Percentiles rank a stretch among this genome's conserved stretches.
These are phyloP conservation scores for Ceratobasidium sp. DNA, from an alignment of 1,284 basidiomycete genomes.

Conservation along the genomic window DNA sequence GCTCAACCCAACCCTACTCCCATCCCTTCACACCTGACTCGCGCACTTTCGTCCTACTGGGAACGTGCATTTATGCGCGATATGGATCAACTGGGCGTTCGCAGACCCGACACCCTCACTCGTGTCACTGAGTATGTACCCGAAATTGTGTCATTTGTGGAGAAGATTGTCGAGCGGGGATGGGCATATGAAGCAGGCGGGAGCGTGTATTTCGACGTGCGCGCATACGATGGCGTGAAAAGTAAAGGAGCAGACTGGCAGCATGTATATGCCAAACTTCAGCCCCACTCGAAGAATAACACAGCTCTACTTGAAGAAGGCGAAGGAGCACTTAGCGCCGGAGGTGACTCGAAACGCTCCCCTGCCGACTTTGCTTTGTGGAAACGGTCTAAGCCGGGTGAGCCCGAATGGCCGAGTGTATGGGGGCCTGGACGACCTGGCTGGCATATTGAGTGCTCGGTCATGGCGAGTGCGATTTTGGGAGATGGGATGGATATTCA, in stretches of 20 bases:
- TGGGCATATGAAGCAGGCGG: constrained; percentile 88
- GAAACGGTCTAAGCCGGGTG: constrained; percentile 98
- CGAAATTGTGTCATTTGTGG: constrained; percentile 90
- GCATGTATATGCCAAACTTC: constrained; percentile 90
- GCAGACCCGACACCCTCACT: constrained; percentile 89
- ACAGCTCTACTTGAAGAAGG: constrained; percentile 91
- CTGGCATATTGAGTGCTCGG: constrained; percentile 99
- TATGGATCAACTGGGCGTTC: constrained; percentile 88
- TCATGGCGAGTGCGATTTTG: constrained; percentile 95
- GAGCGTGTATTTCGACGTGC: constrained; percentile 95
- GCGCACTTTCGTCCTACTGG: constrained; percentile 87
- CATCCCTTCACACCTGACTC: constrained; percentile 87
- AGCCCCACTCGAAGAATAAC: constrained; percentile 96
- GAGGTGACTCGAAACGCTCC: constrained; percentile 66
- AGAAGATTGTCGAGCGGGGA: constrained; percentile 86
- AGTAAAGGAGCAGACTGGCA: constrained; percentile 56
- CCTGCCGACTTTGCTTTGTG: constrained; percentile 90
- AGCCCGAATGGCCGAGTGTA: constrained; percentile 95
- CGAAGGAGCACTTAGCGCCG: constrained; percentile 79
- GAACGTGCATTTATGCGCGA: constrained; percentile 91
- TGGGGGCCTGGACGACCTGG: constrained; percentile 98
- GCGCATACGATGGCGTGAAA: constrained; percentile 76
- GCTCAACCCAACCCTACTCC: constrained; percentile 78
- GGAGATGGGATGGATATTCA: constrained; percentile 97
- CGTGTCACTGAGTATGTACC: constrained; percentile 98